Evolutionary conservation across 2,329 filamentous ascomycete species (phyloP), one percentile per base, ranked within the genome.

Genomic region (Colletotrichum australisinense): DNA sequence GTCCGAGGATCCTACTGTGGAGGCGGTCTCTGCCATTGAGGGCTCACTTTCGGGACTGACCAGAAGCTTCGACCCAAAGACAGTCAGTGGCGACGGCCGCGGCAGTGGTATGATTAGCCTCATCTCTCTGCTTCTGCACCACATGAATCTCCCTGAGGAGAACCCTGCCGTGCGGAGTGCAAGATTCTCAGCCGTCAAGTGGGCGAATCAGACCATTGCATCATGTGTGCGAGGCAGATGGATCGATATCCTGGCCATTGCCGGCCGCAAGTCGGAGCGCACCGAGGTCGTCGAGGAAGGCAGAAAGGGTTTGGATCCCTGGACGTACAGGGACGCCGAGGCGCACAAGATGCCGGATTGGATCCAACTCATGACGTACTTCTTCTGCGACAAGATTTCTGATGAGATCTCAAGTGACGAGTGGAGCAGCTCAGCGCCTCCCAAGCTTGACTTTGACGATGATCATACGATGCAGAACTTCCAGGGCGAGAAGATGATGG

Each of bases 231-330:
- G 93, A 49, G 97, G 91, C 30, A 90, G 97, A 62, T 98, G 95
- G 94, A 93, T 98, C 59, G 91, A 98, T 80, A 89, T 98, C 19
- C 87, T 98, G 63, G 96, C 95, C 8, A 86, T 97, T 9, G 91
- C 90, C 19, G 92, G 92, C 14, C 88, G 88, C 3, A 82, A 85
- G 3, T 89, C 91, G 63, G 93, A 95, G 79, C 90, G 93, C 58
- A 93, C 92, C 73, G 96, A 98, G 79, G 92, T 98, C 3, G 84
- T 94, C 1, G 97, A 99, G 80, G 96, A 98, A 83, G 97, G 95
- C 1, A 92, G 91, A 74, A 95, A 95, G 81, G 97, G 97, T 0
- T 87, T 98, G 4, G 95, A 98, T 78, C 90, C 90, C 14, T 89
- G 88, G 87, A 88, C 85, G 0, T 85, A 86, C 72, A 53, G 84